Base-by-base conservation (phyloP, 2,329 filamentous ascomycete species). In the Cadophora gregata region DNA sequence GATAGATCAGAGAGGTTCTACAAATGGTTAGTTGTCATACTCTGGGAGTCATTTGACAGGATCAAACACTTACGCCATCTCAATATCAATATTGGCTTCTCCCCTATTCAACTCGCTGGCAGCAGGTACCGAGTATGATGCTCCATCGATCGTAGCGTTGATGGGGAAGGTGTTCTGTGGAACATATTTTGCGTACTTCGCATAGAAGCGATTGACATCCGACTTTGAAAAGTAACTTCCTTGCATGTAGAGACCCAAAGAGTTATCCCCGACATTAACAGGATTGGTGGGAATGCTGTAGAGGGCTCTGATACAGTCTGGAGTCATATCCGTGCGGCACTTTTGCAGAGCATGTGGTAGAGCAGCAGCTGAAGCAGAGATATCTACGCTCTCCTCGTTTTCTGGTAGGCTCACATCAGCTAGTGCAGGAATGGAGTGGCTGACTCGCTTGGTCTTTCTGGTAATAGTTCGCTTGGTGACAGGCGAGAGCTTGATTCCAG, bases 401-500 rank as follows among this genome's bases (percentile, higher is more conserved):
- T n/a, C 51, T 42, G 50, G 27, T 25, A 59, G 42, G 50, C 47
- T 29, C 29, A 60, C 45, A 27, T 63, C 66, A 29, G 63, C 16
- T 24, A 66, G 63, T 21, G 50, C 56, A 59, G 66, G 67, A 3
- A 63, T 38, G 8, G 65, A 50, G 21, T 64, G 64, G 29, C 50
- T 67, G 50, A 42, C 61, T 38, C 67, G 68, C 58, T 67, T 70
- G 25, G 36, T 48, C 50, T 70, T 66, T n/a, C 42, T 58, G n/a
- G 63, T 33, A 10, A 63, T n/a, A 71, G 79, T 73, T 48, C 81
- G 80, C 75, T 69, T 71, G 2, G 65, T 53, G 5, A 69, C 64
- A 6, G 64, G 63, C 36, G 84, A 83, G 78, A 88, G 88, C 0
- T 85, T 86, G 62, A 83, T 87, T 1, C 86, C 88, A 2, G 86